Base-by-base conservation (phyloP, 768 basidiomycete genomes). In the Kockovaella imperatae region DNA sequence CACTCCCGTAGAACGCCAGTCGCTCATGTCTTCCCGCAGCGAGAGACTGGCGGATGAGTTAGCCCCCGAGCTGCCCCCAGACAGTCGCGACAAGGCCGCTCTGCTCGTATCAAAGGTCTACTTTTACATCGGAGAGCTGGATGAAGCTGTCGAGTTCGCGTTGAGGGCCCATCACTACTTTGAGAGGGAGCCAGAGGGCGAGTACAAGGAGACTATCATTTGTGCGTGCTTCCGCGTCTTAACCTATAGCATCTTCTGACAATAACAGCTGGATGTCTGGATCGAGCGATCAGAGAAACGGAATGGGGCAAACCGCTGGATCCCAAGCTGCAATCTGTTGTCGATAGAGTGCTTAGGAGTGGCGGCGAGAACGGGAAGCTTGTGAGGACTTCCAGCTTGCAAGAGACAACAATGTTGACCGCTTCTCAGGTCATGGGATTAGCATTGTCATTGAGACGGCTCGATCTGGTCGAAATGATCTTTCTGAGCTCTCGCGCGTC, bases 71-170 rank as follows among this genome's bases (percentile, higher is more conserved):
- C 77, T 96, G 6, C 78, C 85, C 0, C 77, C 79, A 54, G 75
- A 81, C 42, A 80, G 84, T 13, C 83, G 86, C 30, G 80, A 86
- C 61, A 79, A 82, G 42, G 91, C 95, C 17, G 88, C 91, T 18
- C 76, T 97, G 42, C 78, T 99, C 24, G 84, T 86, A n/a, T 91
- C 89, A 77, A 97, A 97, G 71, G 86, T 97, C 42, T 97, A 97
- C 73, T 97, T 89, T 74, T 93, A 85, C 77, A 77, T 99, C 41
- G 89, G 86, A 56, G 87, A 88, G 70, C 86, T 93, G 60, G 88
- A 91, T 64, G 95, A 99, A 69, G 87, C 91, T 24, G 79, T 99
- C 50, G 84, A 87, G 11, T 96, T 96, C 65, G 95, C 95, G 18
- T 80, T 99, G 39, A 84, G 85, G 49, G 87, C 93, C 15, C 89